Conservation (phyloP, 495 filamentous ascomycete species). For the Podospora anserina region DNA sequence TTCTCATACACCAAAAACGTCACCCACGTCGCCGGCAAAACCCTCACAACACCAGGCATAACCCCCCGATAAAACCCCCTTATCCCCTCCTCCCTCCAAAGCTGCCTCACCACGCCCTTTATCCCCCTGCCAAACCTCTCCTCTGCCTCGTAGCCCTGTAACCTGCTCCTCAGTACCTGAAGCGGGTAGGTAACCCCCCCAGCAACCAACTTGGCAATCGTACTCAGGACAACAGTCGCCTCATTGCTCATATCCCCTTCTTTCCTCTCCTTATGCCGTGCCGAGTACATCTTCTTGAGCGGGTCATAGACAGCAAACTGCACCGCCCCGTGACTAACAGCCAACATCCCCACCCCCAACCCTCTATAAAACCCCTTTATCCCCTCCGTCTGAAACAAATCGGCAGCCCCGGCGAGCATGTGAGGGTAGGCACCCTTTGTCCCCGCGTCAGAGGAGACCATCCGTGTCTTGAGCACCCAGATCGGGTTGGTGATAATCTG, state of each 20-base stretch:
- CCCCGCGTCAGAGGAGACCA: slow-evolving; percentile 76
- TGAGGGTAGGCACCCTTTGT: slow-evolving; percentile 78
- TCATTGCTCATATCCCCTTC: slow-evolving; percentile 55
- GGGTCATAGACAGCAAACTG: slow-evolving; percentile 96
- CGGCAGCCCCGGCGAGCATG: slow-evolving; percentile 62
- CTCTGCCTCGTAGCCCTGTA: slow-evolving; percentile 84
- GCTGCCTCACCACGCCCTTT: slow-evolving; percentile 64
- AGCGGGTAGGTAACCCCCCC: slow-evolving; percentile 88
- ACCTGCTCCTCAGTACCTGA: slow-evolving; percentile 79
- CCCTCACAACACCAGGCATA: slow-evolving; percentile 79
- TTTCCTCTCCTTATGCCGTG: slow-evolving; percentile 22
- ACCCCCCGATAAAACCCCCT: slow-evolving; percentile 91
- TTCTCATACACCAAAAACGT: slow-evolving; percentile 99
- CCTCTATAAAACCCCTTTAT: slow-evolving; percentile 78
- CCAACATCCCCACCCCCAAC: slow-evolving; percentile 75
- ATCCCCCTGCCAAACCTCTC: slow-evolving; percentile 64
- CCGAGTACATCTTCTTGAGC: slow-evolving; percentile 58
- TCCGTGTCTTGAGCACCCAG: slow-evolving; percentile 98
- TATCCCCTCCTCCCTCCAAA: slow-evolving; percentile 75
- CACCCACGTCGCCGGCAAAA: slow-evolving; percentile 91
- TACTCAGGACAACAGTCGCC: slow-evolving; percentile 74
- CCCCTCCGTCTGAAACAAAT: slow-evolving; percentile 67
- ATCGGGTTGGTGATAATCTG: slow-evolving; percentile 88
- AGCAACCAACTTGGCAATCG: slow-evolving; percentile 80
- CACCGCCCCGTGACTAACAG: slow-evolving; percentile 91